phyloP scores from a whole-genome alignment of 805 yeast genomes.

The Candida succiphila region DNA sequence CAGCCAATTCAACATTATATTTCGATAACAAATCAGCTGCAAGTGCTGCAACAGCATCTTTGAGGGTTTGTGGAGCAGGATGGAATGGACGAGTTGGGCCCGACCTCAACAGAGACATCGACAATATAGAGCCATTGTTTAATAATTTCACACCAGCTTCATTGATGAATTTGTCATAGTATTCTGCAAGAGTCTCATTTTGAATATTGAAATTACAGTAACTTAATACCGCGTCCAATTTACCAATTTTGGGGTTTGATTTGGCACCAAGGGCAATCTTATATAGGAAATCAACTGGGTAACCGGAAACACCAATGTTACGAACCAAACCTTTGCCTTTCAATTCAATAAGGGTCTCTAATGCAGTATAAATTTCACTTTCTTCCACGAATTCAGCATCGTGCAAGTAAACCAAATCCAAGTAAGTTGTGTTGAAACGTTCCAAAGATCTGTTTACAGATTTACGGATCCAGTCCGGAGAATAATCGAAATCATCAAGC shows the following conservation, averaged over 20 bases:
- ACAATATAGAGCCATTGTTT: constrained; percentile 77
- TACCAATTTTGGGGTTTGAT: constrained; percentile 35
- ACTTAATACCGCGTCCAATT: constrained; percentile 66
- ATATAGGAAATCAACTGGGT: constrained; percentile 65
- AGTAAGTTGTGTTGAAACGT: constrained; percentile 54
- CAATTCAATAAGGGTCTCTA: constrained; percentile 46
- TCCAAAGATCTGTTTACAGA: constrained; percentile 60
- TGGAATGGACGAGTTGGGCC: constrained; percentile 66
- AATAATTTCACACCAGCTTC: constrained; percentile 49
- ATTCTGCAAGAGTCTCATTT: constrained; percentile 43
- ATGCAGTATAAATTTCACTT: constrained; percentile 47
- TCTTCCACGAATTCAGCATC: constrained; percentile 75
- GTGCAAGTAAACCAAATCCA: constrained; percentile 81
- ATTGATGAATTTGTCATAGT: constrained; percentile 35
- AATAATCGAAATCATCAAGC: constrained; percentile 66
- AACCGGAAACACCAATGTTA: constrained; percentile 77
- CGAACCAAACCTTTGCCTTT: constrained; percentile 54
- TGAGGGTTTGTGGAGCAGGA: constrained; percentile 60
- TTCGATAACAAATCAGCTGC: constrained; percentile 26
- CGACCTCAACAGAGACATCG: constrained; percentile 77
- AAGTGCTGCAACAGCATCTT: constrained; percentile 37
- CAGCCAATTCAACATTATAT: constrained; percentile 60
- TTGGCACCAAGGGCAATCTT: constrained; percentile 34
- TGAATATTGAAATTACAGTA: constrained; percentile 81
- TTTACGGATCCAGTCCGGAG: constrained; percentile 44